A percentile compares a stretch with the other conserved stretches of the same genome.
Conservation (phyloP, 2,329 filamentous ascomycete species). For the Xylaria sp. region DNA sequence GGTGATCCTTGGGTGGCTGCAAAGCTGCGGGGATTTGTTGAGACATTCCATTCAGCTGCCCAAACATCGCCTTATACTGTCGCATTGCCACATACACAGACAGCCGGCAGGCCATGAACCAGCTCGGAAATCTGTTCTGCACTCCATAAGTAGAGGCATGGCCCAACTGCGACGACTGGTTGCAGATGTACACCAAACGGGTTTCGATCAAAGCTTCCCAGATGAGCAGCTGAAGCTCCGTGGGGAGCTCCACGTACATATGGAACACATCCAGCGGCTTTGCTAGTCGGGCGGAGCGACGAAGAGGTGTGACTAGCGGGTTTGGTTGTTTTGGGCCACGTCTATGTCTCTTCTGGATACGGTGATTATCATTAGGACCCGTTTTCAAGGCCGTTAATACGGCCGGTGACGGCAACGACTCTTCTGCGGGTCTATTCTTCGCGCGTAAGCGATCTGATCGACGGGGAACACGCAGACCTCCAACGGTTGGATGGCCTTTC, state of each 20-base stretch:
- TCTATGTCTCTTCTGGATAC: constrained; percentile 14
- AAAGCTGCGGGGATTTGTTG: neutral
- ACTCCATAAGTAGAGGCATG: constrained; percentile 14
- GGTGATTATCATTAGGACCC: neutral
- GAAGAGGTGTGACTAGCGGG: constrained; percentile 3
- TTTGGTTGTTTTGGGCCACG: neutral
- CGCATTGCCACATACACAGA: constrained; percentile 22
- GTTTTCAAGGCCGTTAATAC: neutral
- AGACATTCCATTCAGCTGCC: neutral
- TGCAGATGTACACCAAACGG: constrained; percentile 29
- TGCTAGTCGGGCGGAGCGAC: constrained; percentile 28
- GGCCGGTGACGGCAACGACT: constrained; percentile 10
- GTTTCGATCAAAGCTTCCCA: constrained; percentile 30
- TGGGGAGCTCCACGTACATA: constrained; percentile 25
- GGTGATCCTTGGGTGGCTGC: neutral
- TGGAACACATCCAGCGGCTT: constrained; percentile 30
- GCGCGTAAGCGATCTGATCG: constrained; percentile 17
- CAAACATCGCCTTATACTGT: constrained; percentile 27
- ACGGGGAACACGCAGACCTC: constrained; percentile 11
- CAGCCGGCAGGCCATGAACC: constrained; percentile 25
- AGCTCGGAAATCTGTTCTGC: constrained; percentile 26
- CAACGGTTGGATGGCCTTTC: constrained; percentile 5
- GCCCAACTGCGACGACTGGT: constrained; percentile 19
- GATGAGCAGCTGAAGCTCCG: constrained; percentile 29
- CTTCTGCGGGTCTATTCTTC: constrained; percentile 4